Base-by-base conservation (phyloP, 148 eudicot species). In the Rhododendron mucronatum region DNA sequence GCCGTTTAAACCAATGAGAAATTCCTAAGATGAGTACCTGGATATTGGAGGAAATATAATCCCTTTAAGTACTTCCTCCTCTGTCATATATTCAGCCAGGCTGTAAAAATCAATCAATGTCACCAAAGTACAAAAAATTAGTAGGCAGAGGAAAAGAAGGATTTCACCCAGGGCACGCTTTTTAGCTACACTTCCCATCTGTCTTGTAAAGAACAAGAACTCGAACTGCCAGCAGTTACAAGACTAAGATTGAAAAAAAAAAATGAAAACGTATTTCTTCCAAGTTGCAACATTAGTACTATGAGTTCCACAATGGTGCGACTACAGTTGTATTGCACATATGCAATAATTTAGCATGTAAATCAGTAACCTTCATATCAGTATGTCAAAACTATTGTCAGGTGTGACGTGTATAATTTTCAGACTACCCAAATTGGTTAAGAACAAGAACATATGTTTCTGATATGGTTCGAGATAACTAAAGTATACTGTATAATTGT, bases 61-160 rank as follows among this genome's bases (percentile, higher is more conserved):
- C 77, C 99, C 98, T 18, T 86, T 86, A 71, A 88, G 91, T 78
- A 95, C 98, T 80, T 97, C 99, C 79, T 95, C 98, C 78, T 95
- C 98, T 21, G 98, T 93, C 94, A 97, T 97, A 84, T 93, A 95
- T 86, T 88, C 95, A 87, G 98, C 99, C 82, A 97, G 92, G 85
- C 99, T 97, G 93, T 73, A 86, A 61, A 28, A 75, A 78, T n/a
- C 53, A 82, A 65, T 57, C 28, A 51, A 78, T 16, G 83, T 83
- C 39, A 85, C 73, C 26, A 86, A 55, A 53, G 57, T 14, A 53
- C 15, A 15, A 53, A 90, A 86, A 28, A 53, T 80, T 44, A 74
- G 26, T 1, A 83, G 76, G 41, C 77, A 14, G 4, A 67, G 11
- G 33, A 30, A 14, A n/a, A 3, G 5, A 37, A 48, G 30, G 5